Evolutionary conservation across 2,329 filamentous ascomycete genomes (phyloP).

Genomic region (Aspergillus sp.): DNA sequence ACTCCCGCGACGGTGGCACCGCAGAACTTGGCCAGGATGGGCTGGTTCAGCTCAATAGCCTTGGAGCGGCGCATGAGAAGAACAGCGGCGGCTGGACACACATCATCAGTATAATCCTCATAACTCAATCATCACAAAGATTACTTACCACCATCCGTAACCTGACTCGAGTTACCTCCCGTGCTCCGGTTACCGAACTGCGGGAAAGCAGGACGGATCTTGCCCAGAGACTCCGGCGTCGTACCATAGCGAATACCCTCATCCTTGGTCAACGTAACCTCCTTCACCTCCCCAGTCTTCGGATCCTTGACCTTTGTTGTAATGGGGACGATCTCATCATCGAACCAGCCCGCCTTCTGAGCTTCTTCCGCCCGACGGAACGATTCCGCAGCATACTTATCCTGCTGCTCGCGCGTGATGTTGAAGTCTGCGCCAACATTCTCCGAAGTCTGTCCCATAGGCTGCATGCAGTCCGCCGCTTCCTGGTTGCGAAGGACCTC

Average conservation of each 20-base stretch:
- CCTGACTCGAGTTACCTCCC: slow-evolving; percentile 90
- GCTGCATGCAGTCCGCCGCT: slow-evolving; percentile 80
- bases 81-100: slow-evolving; percentile 69
- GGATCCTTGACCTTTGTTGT: slow-evolving; percentile 78
- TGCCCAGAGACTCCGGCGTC: slow-evolving; percentile 75
- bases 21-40: slow-evolving; percentile 92
- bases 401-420: slow-evolving; percentile 76
- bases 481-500: slow-evolving; percentile 76
- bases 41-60: slow-evolving; percentile 81
- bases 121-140: neutral
- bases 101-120: slow-evolving; percentile 12
- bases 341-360: slow-evolving; percentile 87
- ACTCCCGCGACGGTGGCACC: slow-evolving; percentile 88
- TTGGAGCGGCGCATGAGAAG: slow-evolving; percentile 93
- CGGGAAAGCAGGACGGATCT: slow-evolving; percentile 88
- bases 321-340: slow-evolving; percentile 92
- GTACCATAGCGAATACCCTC: slow-evolving; percentile 91
- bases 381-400: slow-evolving; percentile 81
- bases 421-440: slow-evolving; percentile 92
- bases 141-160: slow-evolving; percentile 79
- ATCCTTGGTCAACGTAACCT: slow-evolving; percentile 78
- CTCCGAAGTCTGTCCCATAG: slow-evolving; percentile 98
- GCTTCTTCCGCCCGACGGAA: slow-evolving; percentile 85
- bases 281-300: slow-evolving; percentile 74
- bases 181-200: slow-evolving; percentile 85